phyloP scores from a whole-genome alignment of 345 rosid genomes.

The Citropsis articulata region DNA sequence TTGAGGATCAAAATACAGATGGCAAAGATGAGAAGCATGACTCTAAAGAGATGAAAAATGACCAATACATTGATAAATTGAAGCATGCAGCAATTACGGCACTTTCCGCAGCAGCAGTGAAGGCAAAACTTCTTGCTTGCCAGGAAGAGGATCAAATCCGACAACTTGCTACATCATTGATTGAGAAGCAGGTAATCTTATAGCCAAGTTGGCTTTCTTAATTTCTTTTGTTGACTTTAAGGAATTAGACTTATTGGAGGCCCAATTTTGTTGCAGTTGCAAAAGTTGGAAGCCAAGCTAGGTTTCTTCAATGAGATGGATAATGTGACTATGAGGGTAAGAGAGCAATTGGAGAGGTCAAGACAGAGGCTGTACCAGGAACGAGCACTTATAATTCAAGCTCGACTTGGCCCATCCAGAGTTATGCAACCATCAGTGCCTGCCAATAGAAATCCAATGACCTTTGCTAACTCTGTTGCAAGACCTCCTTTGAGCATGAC shows the following conservation, averaged over 20 bases:
- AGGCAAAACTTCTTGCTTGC: slow-evolving; percentile 80
- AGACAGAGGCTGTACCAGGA: slow-evolving; percentile 88
- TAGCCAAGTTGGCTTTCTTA: not conserved
- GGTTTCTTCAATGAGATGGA: slow-evolving; percentile 84
- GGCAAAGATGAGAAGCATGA: slow-evolving; percentile 40
- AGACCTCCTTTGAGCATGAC: slow-evolving; percentile 67
- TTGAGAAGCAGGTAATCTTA: slow-evolving; percentile 81
- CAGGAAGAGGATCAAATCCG: slow-evolving; percentile 86
- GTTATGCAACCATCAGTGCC: slow-evolving; percentile 52
- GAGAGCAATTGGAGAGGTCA: slow-evolving; percentile 90
- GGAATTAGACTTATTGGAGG: slow-evolving; percentile 3
- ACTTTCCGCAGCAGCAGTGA: slow-evolving; percentile 93
- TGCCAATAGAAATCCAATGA: slow-evolving; percentile 67
- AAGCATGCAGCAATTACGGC: slow-evolving; percentile 79
- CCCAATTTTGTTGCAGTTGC: slow-evolving; percentile 50
- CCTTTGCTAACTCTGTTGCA: slow-evolving; percentile 52
- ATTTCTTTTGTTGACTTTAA: not conserved
- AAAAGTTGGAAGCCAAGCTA: slow-evolving; percentile 80
- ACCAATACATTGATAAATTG: slow-evolving; percentile 49
- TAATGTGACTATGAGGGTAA: slow-evolving; percentile 54
- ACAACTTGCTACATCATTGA: slow-evolving; percentile 60
- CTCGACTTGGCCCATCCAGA: slow-evolving; percentile 79
- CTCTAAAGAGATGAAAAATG: slow-evolving; percentile 42
- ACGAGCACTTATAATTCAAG: slow-evolving; percentile 88
- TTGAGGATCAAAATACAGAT: slow-evolving; percentile 32